A percentile compares a stretch with the other conserved stretches of the same genome.
phyloP scores from a whole-genome alignment of 371 early-diverging fungal genomes.

The Umbelopsis sp. region DNA sequence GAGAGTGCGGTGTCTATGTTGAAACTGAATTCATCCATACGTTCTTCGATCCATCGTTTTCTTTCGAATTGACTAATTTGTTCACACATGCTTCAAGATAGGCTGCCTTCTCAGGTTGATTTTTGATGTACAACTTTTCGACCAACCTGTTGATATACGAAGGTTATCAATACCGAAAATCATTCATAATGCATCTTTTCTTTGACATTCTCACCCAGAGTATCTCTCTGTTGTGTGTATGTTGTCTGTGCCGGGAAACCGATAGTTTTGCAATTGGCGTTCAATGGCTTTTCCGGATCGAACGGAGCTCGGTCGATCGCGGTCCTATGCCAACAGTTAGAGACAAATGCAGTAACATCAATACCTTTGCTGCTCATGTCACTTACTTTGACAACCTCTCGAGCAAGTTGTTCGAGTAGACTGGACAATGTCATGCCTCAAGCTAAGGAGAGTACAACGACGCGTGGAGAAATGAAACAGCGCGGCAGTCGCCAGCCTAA shows the following conservation, averaged over 20 bases:
- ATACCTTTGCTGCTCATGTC: not conserved
- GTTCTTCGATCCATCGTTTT: not conserved
- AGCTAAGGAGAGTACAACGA: not conserved
- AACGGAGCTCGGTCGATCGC: not conserved
- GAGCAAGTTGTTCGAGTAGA: conserved; percentile 5
- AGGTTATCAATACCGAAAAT: not conserved
- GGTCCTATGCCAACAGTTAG: not conserved
- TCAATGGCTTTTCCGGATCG: not conserved
- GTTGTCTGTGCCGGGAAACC: conserved; percentile 6
- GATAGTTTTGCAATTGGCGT: not conserved
- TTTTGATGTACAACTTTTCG: conserved; percentile 3
- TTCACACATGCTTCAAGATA: not conserved
- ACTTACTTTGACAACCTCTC: not conserved
- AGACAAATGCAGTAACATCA: not conserved
- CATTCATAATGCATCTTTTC: not conserved
- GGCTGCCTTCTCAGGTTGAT: not conserved
- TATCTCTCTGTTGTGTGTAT: not conserved
- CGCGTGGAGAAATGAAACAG: not conserved
- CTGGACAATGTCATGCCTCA: not conserved
- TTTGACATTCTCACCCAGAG: not conserved
- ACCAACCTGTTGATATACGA: not conserved
- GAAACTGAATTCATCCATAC: not conserved
- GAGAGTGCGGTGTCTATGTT: not conserved
- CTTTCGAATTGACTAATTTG: not conserved
- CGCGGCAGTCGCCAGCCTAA: too few species aligned